These are phyloP conservation scores for Populus hybrid DNA, from an alignment of 441 rosid genomes.

Conservation along the genomic window DNA sequence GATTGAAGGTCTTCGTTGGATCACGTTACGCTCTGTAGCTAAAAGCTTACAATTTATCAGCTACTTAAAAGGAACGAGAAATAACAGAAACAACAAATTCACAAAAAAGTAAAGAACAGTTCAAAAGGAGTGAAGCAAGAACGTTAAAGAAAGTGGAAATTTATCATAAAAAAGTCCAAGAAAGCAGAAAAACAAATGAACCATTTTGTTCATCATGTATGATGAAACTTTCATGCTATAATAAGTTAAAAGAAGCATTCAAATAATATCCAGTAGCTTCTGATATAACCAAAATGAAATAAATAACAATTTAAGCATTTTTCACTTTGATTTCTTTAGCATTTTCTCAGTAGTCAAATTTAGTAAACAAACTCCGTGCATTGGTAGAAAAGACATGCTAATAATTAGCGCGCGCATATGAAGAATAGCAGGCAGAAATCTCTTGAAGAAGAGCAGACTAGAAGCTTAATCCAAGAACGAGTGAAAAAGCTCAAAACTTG, in stretches of 20 bases:
- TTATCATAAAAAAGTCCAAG: not conserved
- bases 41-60: not conserved
- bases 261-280: not conserved
- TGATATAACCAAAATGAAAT: not conserved
- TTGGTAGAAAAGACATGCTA: not conserved
- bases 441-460: not conserved
- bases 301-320: not conserved
- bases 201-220: not conserved
- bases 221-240: not conserved
- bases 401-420: not conserved
- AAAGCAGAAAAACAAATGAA: not conserved
- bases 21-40: not conserved
- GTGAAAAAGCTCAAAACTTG: constrained; percentile 3
- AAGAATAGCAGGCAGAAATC: not conserved
- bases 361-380: not conserved
- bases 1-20: not conserved
- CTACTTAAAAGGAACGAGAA: not conserved
- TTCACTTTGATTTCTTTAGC: not conserved
- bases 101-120: not conserved
- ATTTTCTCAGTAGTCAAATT: constrained; percentile 9
- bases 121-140: not conserved
- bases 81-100: not conserved
- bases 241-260: not conserved
- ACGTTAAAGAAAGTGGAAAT: not conserved
- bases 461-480: not conserved